Conservation (phyloP, 2,329 filamentous ascomycete genomes). For the Fusarium sp. region DNA sequence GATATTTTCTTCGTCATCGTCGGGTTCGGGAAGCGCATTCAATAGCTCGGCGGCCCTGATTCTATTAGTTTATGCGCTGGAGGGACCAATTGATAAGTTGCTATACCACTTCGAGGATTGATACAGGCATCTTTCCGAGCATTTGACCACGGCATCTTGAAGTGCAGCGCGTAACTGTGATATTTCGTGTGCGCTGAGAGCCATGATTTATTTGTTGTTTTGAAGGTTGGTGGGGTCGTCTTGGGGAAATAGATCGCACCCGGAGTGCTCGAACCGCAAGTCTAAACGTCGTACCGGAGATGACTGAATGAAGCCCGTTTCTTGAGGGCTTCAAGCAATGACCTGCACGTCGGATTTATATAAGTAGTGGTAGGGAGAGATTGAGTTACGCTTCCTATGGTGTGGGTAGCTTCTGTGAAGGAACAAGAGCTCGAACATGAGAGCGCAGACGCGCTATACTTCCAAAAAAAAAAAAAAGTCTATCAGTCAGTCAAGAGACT, state of each 20-base stretch:
- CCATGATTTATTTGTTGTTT: slow-evolving; percentile 56
- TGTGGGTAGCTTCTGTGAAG: slow-evolving; percentile 19
- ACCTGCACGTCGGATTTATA: neutral
- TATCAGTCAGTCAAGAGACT: neutral
- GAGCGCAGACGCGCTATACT: slow-evolving; percentile 11
- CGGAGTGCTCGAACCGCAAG: neutral
- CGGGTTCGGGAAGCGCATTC: slow-evolving; percentile 77
- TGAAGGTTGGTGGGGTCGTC: slow-evolving; percentile 23
- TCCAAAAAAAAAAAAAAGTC: neutral
- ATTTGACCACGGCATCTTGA: slow-evolving; percentile 88
- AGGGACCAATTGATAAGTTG: neutral
- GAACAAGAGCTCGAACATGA: slow-evolving; percentile 3
- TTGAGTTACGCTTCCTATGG: neutral
- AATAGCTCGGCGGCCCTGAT: slow-evolving; percentile 94
- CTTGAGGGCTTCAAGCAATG: neutral
- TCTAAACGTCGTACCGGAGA: neutral
- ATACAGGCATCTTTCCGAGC: slow-evolving; percentile 94
- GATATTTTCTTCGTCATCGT: slow-evolving; percentile 64
- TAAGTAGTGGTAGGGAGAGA: neutral
- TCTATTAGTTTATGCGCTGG: slow-evolving; percentile 28
- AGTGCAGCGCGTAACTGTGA: slow-evolving; percentile 78
- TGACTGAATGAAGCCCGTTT: neutral
- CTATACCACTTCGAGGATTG: slow-evolving; percentile 94
- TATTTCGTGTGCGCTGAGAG: slow-evolving; percentile 66
- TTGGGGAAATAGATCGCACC: neutral